Evolutionary conservation across 768 basidiomycete species (phyloP).

Genomic region (Wakefieldia striispora): DNA sequence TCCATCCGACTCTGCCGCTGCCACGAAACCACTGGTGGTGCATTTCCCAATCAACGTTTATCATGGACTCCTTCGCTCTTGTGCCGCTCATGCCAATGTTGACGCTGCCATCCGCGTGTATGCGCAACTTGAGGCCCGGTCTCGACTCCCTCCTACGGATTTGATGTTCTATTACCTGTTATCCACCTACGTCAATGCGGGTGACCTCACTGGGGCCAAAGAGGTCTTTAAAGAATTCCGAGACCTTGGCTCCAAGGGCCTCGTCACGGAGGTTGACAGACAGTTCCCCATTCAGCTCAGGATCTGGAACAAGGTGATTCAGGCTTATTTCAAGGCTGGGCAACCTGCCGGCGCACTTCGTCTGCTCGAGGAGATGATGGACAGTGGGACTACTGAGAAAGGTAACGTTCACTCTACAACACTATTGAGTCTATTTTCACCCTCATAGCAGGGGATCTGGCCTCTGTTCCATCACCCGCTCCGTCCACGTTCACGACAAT

Average conservation of each 20-base stretch:
- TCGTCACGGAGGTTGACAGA: conserved; percentile 18
- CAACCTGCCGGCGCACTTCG: conserved; percentile 61
- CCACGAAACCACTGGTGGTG: conserved; percentile 3
- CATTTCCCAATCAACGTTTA: conserved; percentile 43
- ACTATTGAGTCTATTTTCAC: not conserved
- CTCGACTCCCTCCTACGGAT: conserved; percentile 30
- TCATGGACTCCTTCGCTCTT: conserved; percentile 56
- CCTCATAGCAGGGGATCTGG: conserved; percentile 17
- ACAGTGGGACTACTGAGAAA: conserved; percentile 31
- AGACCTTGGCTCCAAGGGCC: conserved; percentile 37
- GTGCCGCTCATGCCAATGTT: conserved; percentile 54
- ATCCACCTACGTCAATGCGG: conserved; percentile 50
- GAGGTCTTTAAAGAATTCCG: conserved; percentile 64
- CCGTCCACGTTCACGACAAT: conserved; percentile 63
- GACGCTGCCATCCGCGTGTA: conserved; percentile 65
- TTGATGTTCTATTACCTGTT: conserved; percentile 55
- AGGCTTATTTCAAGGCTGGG: conserved; percentile 65
- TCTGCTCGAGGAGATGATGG: conserved; percentile 71
- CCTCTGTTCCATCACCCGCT: conserved; percentile 53
- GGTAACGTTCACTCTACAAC: not conserved
- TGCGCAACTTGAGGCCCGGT: conserved; percentile 51
- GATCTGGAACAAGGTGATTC: conserved; percentile 76
- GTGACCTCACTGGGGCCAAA: conserved; percentile 49
- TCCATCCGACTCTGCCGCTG: conserved; percentile 10
- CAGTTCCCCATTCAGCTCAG: conserved; percentile 38